Base-by-base conservation (phyloP, 2,329 filamentous ascomycete species). In the Mycosphaerelloides madeirae region DNA sequence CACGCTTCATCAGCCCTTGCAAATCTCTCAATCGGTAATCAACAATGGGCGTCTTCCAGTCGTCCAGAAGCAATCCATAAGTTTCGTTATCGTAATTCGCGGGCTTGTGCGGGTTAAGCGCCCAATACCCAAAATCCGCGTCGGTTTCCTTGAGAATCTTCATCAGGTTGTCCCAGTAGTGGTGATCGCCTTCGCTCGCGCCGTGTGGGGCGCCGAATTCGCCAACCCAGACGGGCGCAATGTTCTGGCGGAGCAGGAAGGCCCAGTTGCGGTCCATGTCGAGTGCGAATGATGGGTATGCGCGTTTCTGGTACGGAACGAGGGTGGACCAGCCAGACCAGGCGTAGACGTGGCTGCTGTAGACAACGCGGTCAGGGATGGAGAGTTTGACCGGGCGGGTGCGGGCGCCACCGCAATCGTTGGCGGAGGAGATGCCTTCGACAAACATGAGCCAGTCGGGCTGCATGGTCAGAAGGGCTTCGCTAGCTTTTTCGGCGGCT, bases 211-310 rank as follows among this genome's bases (percentile, higher is more conserved):
- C 77, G 1, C 83, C 81, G 47, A 85, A 76, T 66, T 85, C 82
- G 39, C 80, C 80, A 20, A 85, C 74, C 82, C 82, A 85, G 8
- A 85, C 81, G 0, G 82, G 82, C 14, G 76, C 78, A 9, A 71
- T 62, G 53, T 77, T 62, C 28, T 68, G 68, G 47, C 76, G 72
- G 12, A 85, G 65, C 16, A 85, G 71, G 57, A 81, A 85, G 2
- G 68, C 81, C 82, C 83, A 85, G 62, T 83, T 83, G 49, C 71
- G 62, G 19, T 74, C 70, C 81, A 85, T 84, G 40, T 80, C 71
- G 42, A 70, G 62, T 19, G 73, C 76, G 57, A 85, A 85, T n/a
- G 78, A 80, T 9, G 70, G 66, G 60, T 84, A 85, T 22, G 68
- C 68, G 5, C 81, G 75, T 62, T 77, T 76, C 7, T 76, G 70